Conservation (phyloP, 768 basidiomycete species). For the Tylopilus subfusipes region DNA sequence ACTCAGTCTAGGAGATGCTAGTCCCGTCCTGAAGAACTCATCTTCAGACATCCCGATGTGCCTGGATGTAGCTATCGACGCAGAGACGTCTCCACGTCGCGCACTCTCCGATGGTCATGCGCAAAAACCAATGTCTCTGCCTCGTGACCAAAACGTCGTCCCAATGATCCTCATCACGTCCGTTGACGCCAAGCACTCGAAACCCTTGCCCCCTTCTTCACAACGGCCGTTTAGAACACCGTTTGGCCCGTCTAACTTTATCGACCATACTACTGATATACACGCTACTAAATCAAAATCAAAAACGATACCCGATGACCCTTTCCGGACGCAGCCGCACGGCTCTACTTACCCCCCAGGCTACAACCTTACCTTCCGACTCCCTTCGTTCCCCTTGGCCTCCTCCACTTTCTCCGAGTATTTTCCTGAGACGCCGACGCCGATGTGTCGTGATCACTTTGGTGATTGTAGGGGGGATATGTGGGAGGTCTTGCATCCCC, state of each 20-base stretch:
- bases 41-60: slow-evolving; percentile 3
- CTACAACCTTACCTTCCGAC: slow-evolving; percentile 9
- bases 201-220: slow-evolving; percentile 15
- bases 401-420: not conserved
- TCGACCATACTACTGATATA: slow-evolving; percentile 7
- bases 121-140: not conserved
- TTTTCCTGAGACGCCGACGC: slow-evolving; percentile 26
- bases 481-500: slow-evolving; percentile 27
- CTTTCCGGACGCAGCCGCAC: slow-evolving; percentile 9
- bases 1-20: slow-evolving; percentile 17
- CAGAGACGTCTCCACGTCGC: not conserved
- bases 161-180: slow-evolving; percentile 27
- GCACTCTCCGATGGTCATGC: not conserved
- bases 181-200: slow-evolving; percentile 23
- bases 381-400: slow-evolving; percentile 10
- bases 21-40: not conserved
- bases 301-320: slow-evolving; percentile 8
- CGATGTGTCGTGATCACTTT: slow-evolving; percentile 22
- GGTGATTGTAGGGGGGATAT: slow-evolving; percentile 23
- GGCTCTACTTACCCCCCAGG: not conserved
- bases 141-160: slow-evolving; percentile 4
- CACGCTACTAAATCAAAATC: not conserved
- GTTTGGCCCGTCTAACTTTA: slow-evolving; percentile 8
- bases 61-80: not conserved
- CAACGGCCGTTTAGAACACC: slow-evolving; percentile 12